Evolutionary conservation across 768 basidiomycete species (phyloP).

Genomic region (Neoboletus subvelutipes): DNA sequence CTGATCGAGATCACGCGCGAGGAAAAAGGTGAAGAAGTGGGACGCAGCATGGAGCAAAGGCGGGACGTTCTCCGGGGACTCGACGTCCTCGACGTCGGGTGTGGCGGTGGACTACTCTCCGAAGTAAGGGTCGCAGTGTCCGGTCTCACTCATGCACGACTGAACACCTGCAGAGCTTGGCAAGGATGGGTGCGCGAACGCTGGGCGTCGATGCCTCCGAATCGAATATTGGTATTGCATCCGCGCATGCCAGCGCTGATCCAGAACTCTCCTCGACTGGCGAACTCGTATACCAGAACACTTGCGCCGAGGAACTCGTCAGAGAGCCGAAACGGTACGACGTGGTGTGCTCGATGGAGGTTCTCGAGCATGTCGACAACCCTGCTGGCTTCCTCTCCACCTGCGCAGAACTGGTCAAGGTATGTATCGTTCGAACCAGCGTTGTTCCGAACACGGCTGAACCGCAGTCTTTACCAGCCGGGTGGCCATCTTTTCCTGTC

Average conservation of each 20-base stretch:
- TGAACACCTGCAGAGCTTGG: constrained; percentile 61
- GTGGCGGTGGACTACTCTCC: constrained; percentile 90
- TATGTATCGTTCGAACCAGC: constrained; percentile 33
- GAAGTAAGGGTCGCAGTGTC: constrained; percentile 57
- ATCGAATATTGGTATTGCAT: constrained; percentile 84
- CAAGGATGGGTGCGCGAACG: constrained; percentile 84
- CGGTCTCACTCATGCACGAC: not conserved
- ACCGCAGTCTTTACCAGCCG: constrained; percentile 51
- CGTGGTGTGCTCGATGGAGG: constrained; percentile 96
- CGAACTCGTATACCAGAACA: constrained; percentile 64
- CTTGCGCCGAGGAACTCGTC: constrained; percentile 73
- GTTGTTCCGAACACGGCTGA: constrained; percentile 3
- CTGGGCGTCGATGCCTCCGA: constrained; percentile 90
- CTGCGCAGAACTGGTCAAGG: constrained; percentile 86
- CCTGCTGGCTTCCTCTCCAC: constrained; percentile 80
- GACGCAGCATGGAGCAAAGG: constrained; percentile 29
- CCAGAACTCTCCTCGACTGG: constrained; percentile 47
- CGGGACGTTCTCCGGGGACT: constrained; percentile 54
- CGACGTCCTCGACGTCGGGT: constrained; percentile 87
- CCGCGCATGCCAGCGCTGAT: constrained; percentile 77
- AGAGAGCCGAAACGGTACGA: constrained; percentile 71
- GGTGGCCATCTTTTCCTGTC: constrained; percentile 95
- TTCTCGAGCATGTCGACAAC: constrained; percentile 95
- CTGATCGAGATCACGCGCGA: constrained; percentile 62
- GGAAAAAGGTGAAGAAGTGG: constrained; percentile 39